Evolutionary conservation across 2,329 filamentous ascomycete species (phyloP), one percentile per base, ranked within the genome.

Genomic region (Trematosphaeria pertusa): DNA sequence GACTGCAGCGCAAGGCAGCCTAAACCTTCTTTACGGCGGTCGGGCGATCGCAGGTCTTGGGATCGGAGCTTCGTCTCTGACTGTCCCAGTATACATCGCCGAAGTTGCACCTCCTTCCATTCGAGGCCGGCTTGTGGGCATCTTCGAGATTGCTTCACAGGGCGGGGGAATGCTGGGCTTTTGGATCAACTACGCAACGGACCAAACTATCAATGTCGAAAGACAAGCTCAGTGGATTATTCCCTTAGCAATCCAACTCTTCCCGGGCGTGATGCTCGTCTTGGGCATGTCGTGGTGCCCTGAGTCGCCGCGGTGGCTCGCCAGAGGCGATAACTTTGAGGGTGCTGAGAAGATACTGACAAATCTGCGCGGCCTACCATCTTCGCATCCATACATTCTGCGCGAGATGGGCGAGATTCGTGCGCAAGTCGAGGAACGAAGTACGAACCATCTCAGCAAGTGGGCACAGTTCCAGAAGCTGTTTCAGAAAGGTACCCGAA

Each of bases 141-240:
- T 87, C 41, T 88, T 86, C 67, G 85, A 88, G 63, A 75, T 87
- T 1, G 81, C 83, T 19, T 87, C 82, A 71, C 85, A 87, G 70
- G 75, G 81, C 1, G 81, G 86, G 22, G 85, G 84, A 18, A 73
- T 74, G 66, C 48, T 72, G 5, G 71, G 72, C 5, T 75, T 75
- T 47, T 75, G 72, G 73, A 71, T 75, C 54, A 75, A 75, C 51
- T 75, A 75, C 41, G 68, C 64, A 1, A 67, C 70, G 9, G 70
- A 73, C 30, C 59, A 64, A 31, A 69, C 68, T 52, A 80, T 73
- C 68, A 43, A 59, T 26, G 80, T 44, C 1, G 62, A 77, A 1
- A 75, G 70, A 12, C 75, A 76, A 50, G 69, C 72, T 1, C 84
- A 86, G 64, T 88, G 85, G 85, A 71, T 84, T 22, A 80, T 88